Percentiles rank a stretch among this genome's conserved stretches.
phyloP scores from a whole-genome alignment of 2,329 filamentous ascomycete genomes.

The Fusarium concolor region DNA sequence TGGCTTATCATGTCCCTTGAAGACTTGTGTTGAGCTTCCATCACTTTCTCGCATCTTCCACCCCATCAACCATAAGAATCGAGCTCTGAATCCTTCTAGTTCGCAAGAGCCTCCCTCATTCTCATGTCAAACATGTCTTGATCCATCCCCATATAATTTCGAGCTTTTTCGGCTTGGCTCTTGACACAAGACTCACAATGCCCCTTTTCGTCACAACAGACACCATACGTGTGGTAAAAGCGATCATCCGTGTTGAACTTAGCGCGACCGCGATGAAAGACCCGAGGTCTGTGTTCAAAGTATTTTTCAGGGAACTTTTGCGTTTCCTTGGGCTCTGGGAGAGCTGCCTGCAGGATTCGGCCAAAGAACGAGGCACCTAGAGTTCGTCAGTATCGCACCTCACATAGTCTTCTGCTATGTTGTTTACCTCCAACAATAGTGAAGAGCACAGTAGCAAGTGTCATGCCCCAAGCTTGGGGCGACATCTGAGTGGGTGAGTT shows the following conservation, averaged over 20 bases:
- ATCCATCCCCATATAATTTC: no score
- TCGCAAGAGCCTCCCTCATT: no score
- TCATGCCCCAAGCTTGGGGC: background rate
- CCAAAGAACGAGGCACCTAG: slow-evolving; percentile 6
- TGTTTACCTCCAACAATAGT: background rate
- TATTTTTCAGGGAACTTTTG: no score
- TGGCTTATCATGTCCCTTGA: no score
- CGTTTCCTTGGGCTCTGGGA: background rate
- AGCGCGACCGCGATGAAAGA: background rate
- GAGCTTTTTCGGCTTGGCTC: background rate
- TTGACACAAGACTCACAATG: slow-evolving; percentile 3
- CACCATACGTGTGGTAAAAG: slow-evolving; percentile 2
- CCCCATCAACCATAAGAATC: no score
- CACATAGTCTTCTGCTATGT: no score
- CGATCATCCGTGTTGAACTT: background rate
- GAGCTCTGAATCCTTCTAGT: no score
- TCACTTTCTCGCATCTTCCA: no score
- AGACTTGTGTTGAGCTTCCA: no score
- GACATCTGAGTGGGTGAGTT: background rate
- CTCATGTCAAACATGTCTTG: no score
- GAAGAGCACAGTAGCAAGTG: background rate
- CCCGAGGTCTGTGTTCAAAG: background rate
- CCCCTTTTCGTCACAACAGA: slow-evolving; percentile 1
- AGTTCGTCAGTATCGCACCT: background rate
- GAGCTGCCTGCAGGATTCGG: background rate